phyloP scores from a whole-genome alignment of 345 rosid genomes.

The Microcos paniculata region DNA sequence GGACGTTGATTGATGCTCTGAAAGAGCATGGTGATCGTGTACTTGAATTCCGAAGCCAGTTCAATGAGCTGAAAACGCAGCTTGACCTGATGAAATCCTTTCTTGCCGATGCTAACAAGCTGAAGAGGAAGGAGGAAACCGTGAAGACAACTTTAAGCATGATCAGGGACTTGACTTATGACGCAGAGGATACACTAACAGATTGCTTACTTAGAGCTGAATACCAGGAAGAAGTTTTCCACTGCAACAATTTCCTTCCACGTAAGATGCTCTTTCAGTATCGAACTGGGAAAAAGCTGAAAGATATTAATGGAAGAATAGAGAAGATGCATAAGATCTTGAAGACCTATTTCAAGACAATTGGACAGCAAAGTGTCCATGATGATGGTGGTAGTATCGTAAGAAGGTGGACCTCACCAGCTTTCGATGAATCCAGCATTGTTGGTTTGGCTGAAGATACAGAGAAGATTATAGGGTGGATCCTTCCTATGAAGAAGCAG shows the following conservation, averaged over 20 bases:
- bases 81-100: conserved; percentile 21
- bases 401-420: conserved; percentile 21
- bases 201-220: conserved; percentile 25
- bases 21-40: conserved; percentile 8
- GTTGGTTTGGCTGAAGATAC: conserved; percentile 30
- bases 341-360: background rate
- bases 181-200: conserved; percentile 31
- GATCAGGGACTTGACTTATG: conserved; percentile 22
- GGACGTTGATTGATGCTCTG: conserved; percentile 11
- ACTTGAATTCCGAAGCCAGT: conserved; percentile 16
- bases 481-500: conserved; percentile 7
- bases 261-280: conserved; percentile 5
- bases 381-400: background rate
- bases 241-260: background rate
- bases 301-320: conserved; percentile 23
- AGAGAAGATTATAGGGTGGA: conserved; percentile 29
- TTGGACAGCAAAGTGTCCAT: background rate
- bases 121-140: conserved; percentile 4
- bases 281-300: conserved; percentile 17
- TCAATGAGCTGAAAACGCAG: conserved; percentile 16
- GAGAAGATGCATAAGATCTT: background rate
- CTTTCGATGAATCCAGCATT: conserved; percentile 17
- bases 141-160: conserved; percentile 5
- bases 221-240: conserved; percentile 7
- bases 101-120: conserved; percentile 14